Evolutionary conservation across 192 early-diverging fungal genomes (phyloP), one percentile per base, ranked within the genome.

Genomic region (Helicostylum pulchrum): DNA sequence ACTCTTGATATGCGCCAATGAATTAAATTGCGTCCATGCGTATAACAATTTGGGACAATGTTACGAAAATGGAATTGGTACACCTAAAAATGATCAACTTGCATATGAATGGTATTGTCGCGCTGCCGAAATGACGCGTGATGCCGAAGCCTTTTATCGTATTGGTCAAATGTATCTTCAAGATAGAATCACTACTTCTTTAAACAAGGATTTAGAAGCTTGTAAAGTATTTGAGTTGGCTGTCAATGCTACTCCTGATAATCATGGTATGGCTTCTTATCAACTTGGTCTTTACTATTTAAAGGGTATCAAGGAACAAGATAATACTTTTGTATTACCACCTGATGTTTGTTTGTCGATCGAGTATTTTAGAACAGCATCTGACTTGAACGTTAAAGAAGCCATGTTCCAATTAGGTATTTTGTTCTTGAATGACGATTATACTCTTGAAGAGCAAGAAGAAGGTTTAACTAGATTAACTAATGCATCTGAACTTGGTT

Each of bases 71-170:
- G 73, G 73, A 15, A 36, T 61, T 46, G 67, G 66, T 3, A 66
- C 65, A n/a, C n/a, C 20, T 17, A 59, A 62, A 32, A 36, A 69
- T 57, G 17, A 52, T 47, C 20, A 53, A 9, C 39, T 55, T 42
- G 73, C 73, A n/a, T 44, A 61, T 3, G 21, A 47, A 20, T 75
- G 73, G 73, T 75, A 75, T 58, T 53, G 42, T 45, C 32, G 59
- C 23, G 64, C 73, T 26, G 62, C 73, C 6, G 53, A 50, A 32
- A 15, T 26, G 1, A 62, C 56, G 12, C 60, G 60, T 31, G 73
- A 75, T 62, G 15, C 68, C 11, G 73, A 75, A 56, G 73, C 73
- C 20, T 67, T 63, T 54, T 72, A 62, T 43, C 60, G 65, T 20
- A 63, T 72, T 56, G 71, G 46, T 12, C 61, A 42, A 2, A 55